These are phyloP conservation scores for Phellopilus nigrolimitatus DNA, from an alignment of 1,284 basidiomycete genomes.

Conservation along the genomic window DNA sequence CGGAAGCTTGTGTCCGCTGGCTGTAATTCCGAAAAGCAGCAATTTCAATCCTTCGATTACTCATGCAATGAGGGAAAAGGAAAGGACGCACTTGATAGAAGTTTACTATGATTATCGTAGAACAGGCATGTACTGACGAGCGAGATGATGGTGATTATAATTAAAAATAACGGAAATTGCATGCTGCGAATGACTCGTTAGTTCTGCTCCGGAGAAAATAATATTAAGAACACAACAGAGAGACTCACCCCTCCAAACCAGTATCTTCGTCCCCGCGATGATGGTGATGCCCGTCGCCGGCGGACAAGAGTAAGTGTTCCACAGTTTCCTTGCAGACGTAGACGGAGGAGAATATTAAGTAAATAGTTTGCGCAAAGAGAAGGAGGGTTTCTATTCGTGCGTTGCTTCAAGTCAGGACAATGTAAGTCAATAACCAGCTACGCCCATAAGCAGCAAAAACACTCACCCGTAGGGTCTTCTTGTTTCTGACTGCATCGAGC, in stretches of 20 bases:
- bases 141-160: slow-evolving; percentile 53
- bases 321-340: slow-evolving; percentile 94
- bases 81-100: slow-evolving; percentile 56
- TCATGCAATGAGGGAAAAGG: not conserved
- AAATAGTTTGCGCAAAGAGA: slow-evolving; percentile 85
- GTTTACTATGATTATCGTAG: slow-evolving; percentile 63
- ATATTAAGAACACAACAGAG: not conserved
- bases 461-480: slow-evolving; percentile 68
- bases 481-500: slow-evolving; percentile 28
- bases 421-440: no score
- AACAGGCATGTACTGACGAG: slow-evolving; percentile 47
- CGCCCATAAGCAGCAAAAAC: not conserved
- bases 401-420: slow-evolving; percentile 48
- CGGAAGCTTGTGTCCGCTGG: slow-evolving; percentile 18
- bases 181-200: slow-evolving; percentile 43
- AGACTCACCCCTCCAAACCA: slow-evolving; percentile 37
- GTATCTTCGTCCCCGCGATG: slow-evolving; percentile 46
- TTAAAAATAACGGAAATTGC: slow-evolving; percentile 61
- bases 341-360: slow-evolving; percentile 85
- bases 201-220: not conserved
- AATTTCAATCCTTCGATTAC: slow-evolving; percentile 34
- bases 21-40: not conserved
- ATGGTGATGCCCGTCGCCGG: slow-evolving; percentile 61
- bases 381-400: slow-evolving; percentile 72
- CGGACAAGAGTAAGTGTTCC: slow-evolving; percentile 72